Evolutionary conservation across 495 filamentous ascomycete genomes (phyloP).

Genomic region (Tuber calosporum): DNA sequence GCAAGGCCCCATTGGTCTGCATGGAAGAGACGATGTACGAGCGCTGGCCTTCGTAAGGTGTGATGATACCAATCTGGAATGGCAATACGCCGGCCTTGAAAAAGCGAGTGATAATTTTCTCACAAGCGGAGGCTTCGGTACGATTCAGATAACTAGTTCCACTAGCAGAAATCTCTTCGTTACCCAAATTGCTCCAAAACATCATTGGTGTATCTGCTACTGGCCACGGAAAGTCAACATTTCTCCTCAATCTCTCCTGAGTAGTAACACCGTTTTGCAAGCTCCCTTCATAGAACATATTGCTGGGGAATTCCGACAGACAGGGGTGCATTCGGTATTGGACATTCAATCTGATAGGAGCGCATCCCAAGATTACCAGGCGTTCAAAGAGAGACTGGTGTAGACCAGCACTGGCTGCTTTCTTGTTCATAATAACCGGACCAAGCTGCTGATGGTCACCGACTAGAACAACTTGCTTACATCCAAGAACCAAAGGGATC

Average conservation of each 20-base stretch:
- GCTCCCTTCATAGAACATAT: constrained; percentile 99
- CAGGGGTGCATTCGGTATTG: constrained; percentile 99
- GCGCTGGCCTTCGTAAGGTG: constrained; percentile 95
- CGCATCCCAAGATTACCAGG: constrained; percentile 84
- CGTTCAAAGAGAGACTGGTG: constrained; percentile 98
- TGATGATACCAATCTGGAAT: constrained; percentile 90
- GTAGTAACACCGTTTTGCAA: constrained; percentile 95
- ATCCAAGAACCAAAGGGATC: constrained; percentile 95
- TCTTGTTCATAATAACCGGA: constrained; percentile 99
- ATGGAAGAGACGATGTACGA: constrained; percentile 98
- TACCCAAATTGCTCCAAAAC: constrained; percentile 99
- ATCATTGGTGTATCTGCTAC: constrained; percentile 94
- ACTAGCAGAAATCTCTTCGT: constrained; percentile 95
- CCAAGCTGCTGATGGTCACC: constrained; percentile 98
- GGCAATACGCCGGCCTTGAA: constrained; percentile 98
- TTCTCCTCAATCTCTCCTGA: constrained; percentile 74
- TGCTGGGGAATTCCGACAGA: constrained; percentile 94
- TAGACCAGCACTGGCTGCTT: constrained; percentile 91
- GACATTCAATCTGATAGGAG: constrained; percentile 87
- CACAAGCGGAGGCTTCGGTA: constrained; percentile 92
- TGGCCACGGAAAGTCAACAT: constrained; percentile 98
- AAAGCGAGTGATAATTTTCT: constrained; percentile 96
- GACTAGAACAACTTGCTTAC: constrained; percentile 96
- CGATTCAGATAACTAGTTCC: constrained; percentile 96
- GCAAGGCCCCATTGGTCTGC: constrained; percentile 93